phyloP scores from a whole-genome alignment of 2,329 filamentous ascomycete genomes.

The Ceratocystiopsis sp. region DNA sequence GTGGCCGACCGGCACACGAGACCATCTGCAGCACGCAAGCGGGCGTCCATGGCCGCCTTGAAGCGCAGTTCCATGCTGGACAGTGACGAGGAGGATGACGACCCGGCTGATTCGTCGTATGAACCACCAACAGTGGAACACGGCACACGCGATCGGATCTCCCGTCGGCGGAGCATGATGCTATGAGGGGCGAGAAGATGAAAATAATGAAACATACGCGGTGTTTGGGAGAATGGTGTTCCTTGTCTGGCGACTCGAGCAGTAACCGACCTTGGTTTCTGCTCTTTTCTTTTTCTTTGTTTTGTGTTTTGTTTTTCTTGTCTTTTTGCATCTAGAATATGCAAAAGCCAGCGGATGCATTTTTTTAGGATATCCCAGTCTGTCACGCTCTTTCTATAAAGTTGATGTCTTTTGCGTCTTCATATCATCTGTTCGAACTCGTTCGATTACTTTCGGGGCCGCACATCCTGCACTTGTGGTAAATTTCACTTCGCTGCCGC shows the following conservation, averaged over 20 bases:
- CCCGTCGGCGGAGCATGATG: slow-evolving; percentile 42
- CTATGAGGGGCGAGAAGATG: slow-evolving; percentile 17
- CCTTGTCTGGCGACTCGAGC: no score
- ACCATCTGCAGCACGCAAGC: slow-evolving; percentile 18
- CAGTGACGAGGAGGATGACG: slow-evolving; percentile 16
- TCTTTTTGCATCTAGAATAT: background rate
- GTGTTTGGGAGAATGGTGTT: background rate
- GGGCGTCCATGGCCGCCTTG: slow-evolving; percentile 24
- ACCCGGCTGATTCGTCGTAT: slow-evolving; percentile 14
- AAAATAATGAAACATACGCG: slow-evolving; percentile 12
- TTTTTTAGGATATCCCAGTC: slow-evolving; percentile 9
- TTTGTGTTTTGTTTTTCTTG: background rate
- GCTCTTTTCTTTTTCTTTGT: background rate
- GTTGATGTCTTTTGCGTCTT: background rate
- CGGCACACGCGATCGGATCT: slow-evolving; percentile 16
- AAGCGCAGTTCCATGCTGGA: slow-evolving; percentile 16
- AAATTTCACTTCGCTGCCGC: no score
- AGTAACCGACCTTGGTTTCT: no score
- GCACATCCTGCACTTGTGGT: no score
- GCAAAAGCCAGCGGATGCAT: slow-evolving; percentile 4
- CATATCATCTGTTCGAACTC: no score
- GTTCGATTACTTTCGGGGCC: no score
- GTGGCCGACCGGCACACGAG: slow-evolving; percentile 8
- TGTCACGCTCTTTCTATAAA: background rate
- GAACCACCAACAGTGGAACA: slow-evolving; percentile 10